Conservation (phyloP, 345 rosid genomes). For the Sapria himalayana region DNA sequence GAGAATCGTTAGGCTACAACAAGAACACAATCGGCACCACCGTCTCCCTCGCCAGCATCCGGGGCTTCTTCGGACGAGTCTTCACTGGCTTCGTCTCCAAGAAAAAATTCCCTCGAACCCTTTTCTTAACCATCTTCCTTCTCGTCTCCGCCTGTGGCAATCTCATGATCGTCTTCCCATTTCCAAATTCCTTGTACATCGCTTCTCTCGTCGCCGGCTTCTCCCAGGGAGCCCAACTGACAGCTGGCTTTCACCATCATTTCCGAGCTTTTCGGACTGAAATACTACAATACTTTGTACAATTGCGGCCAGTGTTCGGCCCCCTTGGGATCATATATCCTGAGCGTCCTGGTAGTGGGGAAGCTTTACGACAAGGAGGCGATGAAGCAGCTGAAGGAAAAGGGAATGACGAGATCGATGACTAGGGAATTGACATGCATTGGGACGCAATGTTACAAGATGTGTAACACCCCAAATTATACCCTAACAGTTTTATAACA, state of each 20-base stretch:
- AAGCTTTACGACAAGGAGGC: slow-evolving; percentile 12
- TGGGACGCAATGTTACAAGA: slow-evolving; percentile 9
- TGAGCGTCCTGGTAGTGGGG: slow-evolving; percentile 10
- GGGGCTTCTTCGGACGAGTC: slow-evolving; percentile 12
- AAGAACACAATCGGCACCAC: slow-evolving; percentile 4
- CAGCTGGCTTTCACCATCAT: slow-evolving; percentile 8
- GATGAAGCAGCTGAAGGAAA: slow-evolving; percentile 5
- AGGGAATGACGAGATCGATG: slow-evolving; percentile 6
- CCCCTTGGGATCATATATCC: slow-evolving; percentile 12
- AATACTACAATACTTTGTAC: slow-evolving; percentile 10
- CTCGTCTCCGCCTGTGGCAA: slow-evolving; percentile 3
- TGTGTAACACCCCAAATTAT: too few relatives aligned
- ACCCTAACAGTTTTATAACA: too few relatives aligned
- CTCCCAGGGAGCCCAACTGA: slow-evolving; percentile 9
- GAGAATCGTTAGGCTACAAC: slow-evolving; percentile 9
- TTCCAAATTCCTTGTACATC: slow-evolving; percentile 3
- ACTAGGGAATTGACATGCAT: slow-evolving; percentile 10
- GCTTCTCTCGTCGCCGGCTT: slow-evolving; percentile 11
- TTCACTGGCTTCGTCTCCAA: slow-evolving; percentile 10
- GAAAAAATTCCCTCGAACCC: slow-evolving; percentile 14
- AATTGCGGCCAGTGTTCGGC: slow-evolving; percentile 9
- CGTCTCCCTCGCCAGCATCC: slow-evolving; percentile 13
- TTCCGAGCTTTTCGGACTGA: slow-evolving; percentile 12
- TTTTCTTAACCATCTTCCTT: slow-evolving; percentile 2
- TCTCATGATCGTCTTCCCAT: slow-evolving; percentile 6